Evolutionary conservation across 768 basidiomycete genomes (phyloP).

Genomic region (Chalciporus pseudorubinellus): DNA sequence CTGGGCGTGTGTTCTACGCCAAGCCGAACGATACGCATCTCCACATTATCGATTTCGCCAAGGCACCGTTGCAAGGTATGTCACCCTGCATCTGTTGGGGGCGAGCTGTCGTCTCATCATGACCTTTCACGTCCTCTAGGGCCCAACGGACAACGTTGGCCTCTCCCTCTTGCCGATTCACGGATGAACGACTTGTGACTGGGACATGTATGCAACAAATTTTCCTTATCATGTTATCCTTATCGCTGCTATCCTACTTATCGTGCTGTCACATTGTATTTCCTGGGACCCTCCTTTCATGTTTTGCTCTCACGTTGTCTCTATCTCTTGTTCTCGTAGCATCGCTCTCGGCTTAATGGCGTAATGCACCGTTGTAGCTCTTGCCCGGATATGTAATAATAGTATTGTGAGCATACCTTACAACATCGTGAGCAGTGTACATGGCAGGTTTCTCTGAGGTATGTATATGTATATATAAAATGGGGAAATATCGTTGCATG

Average conservation of each 20-base stretch:
- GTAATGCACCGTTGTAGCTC: not conserved
- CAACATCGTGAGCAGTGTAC: constrained; percentile 19
- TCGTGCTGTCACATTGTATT: not conserved
- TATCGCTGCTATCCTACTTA: not conserved
- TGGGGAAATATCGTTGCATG: constrained; percentile 19
- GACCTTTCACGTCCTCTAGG: constrained; percentile 34
- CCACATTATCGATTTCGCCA: constrained; percentile 49
- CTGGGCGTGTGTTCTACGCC: constrained; percentile 57
- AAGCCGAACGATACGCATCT: constrained; percentile 40
- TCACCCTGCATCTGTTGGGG: not conserved
- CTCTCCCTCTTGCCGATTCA: constrained; percentile 26
- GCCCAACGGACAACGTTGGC: constrained; percentile 32
- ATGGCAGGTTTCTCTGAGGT: constrained; percentile 24
- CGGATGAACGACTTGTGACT: constrained; percentile 33
- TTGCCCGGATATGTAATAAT: constrained; percentile 14
- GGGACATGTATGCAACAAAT: not conserved
- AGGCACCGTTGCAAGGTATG: constrained; percentile 34
- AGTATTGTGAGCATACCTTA: constrained; percentile 14
- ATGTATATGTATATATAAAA: constrained; percentile 18
- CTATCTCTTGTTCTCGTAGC: not conserved
- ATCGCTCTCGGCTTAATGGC: not conserved
- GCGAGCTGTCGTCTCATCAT: constrained; percentile 25
- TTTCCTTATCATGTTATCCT: not conserved
- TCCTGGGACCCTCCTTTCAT: constrained; percentile 3
- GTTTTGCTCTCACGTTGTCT: not conserved